phyloP scores from a whole-genome alignment of 1,284 basidiomycete genomes.

The Sporisorium sorghi region DNA sequence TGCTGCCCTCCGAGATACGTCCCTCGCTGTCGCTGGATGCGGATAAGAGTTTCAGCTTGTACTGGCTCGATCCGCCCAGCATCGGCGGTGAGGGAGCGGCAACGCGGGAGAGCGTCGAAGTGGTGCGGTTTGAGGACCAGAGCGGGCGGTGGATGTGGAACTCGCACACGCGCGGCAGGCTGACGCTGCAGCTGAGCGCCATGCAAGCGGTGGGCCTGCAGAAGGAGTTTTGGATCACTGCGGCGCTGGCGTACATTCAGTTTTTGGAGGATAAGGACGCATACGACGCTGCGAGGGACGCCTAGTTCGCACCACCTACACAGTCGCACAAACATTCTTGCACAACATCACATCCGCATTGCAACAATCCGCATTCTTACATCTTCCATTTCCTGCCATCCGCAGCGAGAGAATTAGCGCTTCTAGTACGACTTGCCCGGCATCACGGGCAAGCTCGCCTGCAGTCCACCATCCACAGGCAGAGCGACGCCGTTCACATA shows the following conservation, averaged over 20 bases:
- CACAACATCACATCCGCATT: conserved; percentile 7
- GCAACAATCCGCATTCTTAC: too few relatives aligned
- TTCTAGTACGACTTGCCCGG: conserved; percentile 74
- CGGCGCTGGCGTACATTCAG: conserved; percentile 58
- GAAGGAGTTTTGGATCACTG: conserved; percentile 57
- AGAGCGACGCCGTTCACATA: conserved; percentile 89
- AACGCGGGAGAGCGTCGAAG: conserved; percentile 33
- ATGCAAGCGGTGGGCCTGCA: conserved; percentile 54
- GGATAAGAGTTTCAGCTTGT: conserved; percentile 55
- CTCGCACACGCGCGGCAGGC: conserved; percentile 43
- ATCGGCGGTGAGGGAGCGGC: background rate
- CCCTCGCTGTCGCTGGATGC: conserved; percentile 52
- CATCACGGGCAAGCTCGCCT: conserved; percentile 79
- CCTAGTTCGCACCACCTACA: too few relatives aligned
- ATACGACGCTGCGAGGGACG: conserved; percentile 39
- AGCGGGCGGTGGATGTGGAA: conserved; percentile 59
- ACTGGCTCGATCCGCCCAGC: conserved; percentile 48
- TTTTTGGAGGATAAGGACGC: conserved; percentile 59
- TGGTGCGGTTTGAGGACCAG: conserved; percentile 54
- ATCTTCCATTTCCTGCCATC: too few relatives aligned
- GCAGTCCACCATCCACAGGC: conserved; percentile 86
- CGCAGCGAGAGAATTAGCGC: too few relatives aligned
- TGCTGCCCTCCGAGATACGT: conserved; percentile 53
- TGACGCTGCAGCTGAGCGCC: conserved; percentile 51
- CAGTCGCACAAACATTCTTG: background rate